Base-by-base conservation (phyloP, 768 basidiomycete species). In the Dioszegia aurantiaca region DNA sequence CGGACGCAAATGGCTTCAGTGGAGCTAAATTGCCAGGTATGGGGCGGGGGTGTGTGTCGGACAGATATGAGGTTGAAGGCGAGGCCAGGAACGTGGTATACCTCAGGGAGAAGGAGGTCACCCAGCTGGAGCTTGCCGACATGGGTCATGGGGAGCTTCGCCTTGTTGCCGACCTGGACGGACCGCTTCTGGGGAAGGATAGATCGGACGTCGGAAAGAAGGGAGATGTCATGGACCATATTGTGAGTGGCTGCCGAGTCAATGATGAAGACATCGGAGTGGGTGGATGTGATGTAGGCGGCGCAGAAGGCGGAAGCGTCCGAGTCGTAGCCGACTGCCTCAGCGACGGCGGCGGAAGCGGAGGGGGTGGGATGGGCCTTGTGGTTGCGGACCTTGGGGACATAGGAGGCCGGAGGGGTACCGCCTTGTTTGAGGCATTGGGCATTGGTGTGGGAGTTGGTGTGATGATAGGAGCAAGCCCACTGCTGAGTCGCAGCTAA, bases 71-170 rank as follows among this genome's bases (percentile, higher is more conserved):
- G 46, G 46, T 48, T 48, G 2, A n/a, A n/a, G 14, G 21, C 3
- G 2, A 48, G 46, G 16, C 46, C 46, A 30, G 46, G 46, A 12
- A 48, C 46, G 2, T 21, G n/a, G 14, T 33, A 33, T 43, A 43
- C 19, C n/a, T 19, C 24, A n/a, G 42, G 42, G 24, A 43, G 19
- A 10, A 19, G 42, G 24, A 43, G 42, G 17, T n/a, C 24, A 10
- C 42, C 42, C 8, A 43, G 42, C 19, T 43, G n/a, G 42, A 43
- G 42, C 24, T 19, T 43, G 6, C 42, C 42, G 42, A 26, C 42
- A 10, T 43, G n/a, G 42, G 42, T 43, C 19, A 26, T 26, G 24
- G 24, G 19, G n/a, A 43, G 42, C 24, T 19, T 43, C 24, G n/a
- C 19, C 24, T 43, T 43, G n/a, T 43, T 43, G n/a, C 42, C 42